A percentile compares a stretch with the other conserved stretches of the same genome.
Conservation (phyloP, 2,329 filamentous ascomycete genomes). For the Hirsutella thompsonii region DNA sequence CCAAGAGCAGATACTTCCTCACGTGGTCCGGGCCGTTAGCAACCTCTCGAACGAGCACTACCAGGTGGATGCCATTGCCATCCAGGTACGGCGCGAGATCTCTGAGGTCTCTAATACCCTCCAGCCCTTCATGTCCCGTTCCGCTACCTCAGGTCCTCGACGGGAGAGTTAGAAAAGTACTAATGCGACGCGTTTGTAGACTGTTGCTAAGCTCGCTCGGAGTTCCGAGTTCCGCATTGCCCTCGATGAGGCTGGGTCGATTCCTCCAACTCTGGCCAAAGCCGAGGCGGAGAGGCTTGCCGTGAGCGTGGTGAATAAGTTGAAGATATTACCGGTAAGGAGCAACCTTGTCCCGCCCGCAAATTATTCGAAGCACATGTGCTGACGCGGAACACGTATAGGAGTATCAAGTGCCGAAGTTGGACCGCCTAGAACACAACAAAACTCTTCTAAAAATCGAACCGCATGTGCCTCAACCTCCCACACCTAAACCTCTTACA, state of each 20-base stretch:
- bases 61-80: conserved; percentile 14
- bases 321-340: conserved; percentile 10
- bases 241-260: conserved; percentile 11
- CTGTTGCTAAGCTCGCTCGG: conserved; percentile 11
- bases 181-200: conserved; percentile 4
- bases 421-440: no score
- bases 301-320: conserved; percentile 8
- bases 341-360: no score
- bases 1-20: conserved; percentile 18
- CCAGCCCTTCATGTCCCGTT: no score
- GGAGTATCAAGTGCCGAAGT: no score
- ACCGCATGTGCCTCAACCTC: no score
- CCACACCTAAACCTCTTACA: no score
- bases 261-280: conserved; percentile 7
- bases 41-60: conserved; percentile 12
- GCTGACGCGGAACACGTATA: no score
- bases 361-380: no score
- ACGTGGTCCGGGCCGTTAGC: conserved; percentile 13
- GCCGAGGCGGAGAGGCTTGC: conserved; percentile 7
- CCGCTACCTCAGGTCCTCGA: no score
- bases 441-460: no score
- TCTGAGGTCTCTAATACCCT: background rate
- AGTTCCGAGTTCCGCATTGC: conserved; percentile 11
- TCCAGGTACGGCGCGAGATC: conserved; percentile 12
- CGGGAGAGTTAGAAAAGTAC: background rate